These are phyloP conservation scores for Ogataea paradorogensis DNA, from an alignment of 805 yeast species.

Conservation along the genomic window DNA sequence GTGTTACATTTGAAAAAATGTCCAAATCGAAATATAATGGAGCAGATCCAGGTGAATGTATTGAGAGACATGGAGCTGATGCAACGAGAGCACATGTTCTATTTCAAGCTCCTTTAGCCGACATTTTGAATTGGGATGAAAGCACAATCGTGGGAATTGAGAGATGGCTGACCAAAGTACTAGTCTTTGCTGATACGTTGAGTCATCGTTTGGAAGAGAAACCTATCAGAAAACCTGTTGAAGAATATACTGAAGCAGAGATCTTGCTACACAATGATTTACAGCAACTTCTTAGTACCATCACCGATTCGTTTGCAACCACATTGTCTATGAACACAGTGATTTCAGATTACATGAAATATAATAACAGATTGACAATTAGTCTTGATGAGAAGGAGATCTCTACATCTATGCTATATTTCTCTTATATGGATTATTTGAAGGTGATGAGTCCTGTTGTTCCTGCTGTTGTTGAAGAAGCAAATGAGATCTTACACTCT, in stretches of 20 bases:
- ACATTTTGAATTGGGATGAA: constrained; percentile 87
- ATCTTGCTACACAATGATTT: constrained; percentile 55
- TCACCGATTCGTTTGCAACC: constrained; percentile 58
- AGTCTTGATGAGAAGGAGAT: constrained; percentile 39
- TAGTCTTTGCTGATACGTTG: constrained; percentile 32
- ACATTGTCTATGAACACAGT: constrained; percentile 75
- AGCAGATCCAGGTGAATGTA: constrained; percentile 81
- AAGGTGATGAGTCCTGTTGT: constrained; percentile 74
- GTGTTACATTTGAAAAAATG: constrained; percentile 81
- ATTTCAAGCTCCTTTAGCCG: constrained; percentile 87
- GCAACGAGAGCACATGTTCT: constrained; percentile 90
- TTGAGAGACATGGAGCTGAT: constrained; percentile 81
- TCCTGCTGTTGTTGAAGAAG: constrained; percentile 81
- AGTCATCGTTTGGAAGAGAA: constrained; percentile 9
- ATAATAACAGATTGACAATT: constrained; percentile 50
- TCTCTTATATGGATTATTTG: constrained; percentile 52
- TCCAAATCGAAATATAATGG: constrained; percentile 95
- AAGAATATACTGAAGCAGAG: constrained; percentile 41
- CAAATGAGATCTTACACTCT: constrained; percentile 53
- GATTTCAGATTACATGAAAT: constrained; percentile 86
- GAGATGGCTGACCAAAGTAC: constrained; percentile 74
- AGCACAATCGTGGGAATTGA: constrained; percentile 80
- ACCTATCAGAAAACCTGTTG: constrained; percentile 9
- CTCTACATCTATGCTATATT: constrained; percentile 41
- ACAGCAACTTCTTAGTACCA: constrained; percentile 44